phyloP scores from a whole-genome alignment of 495 filamentous ascomycete species.

The Penicillium longicatenatum region DNA sequence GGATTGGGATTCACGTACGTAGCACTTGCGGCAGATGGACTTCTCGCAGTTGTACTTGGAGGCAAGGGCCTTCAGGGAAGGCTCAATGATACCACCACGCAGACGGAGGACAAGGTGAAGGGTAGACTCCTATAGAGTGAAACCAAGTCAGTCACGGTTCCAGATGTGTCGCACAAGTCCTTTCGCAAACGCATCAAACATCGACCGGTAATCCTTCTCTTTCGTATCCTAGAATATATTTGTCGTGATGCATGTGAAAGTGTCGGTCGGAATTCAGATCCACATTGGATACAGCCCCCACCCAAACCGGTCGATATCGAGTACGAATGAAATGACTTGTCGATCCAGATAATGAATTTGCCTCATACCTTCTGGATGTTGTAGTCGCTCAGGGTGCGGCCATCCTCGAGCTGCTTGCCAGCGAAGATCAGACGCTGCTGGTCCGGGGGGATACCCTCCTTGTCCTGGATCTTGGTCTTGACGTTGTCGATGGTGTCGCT shows the following conservation, averaged over 20 bases:
- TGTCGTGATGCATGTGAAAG: background rate
- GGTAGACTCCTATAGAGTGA: constrained; percentile 78
- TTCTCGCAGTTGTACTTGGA: constrained; percentile 99
- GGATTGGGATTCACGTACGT: constrained; percentile 59
- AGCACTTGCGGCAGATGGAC: constrained; percentile 99
- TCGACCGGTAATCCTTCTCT: constrained; percentile 15
- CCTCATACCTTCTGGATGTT: constrained; percentile 97
- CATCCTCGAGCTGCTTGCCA: constrained; percentile 99
- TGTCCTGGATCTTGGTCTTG: constrained; percentile 97
- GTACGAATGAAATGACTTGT: constrained; percentile 2
- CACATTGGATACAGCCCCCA: constrained; percentile 10
- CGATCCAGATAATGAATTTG: constrained; percentile 6
- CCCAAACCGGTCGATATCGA: constrained; percentile 5
- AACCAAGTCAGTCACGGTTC: constrained; percentile 30
- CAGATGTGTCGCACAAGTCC: background rate
- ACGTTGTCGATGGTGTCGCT: constrained; percentile 99
- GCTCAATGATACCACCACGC: constrained; percentile 99
- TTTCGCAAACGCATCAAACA: constrained; percentile 4
- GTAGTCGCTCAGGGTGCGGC: constrained; percentile 97
- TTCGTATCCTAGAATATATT: constrained; percentile 3
- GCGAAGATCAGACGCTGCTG: constrained; percentile 99
- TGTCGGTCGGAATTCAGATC: constrained; percentile 1
- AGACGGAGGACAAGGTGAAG: constrained; percentile 99
- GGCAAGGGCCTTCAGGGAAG: constrained; percentile 96
- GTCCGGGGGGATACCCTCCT: constrained; percentile 99